Conservation (phyloP, 176 grass and related monocot genomes). For the Rhipidocladum racemiflorum region DNA sequence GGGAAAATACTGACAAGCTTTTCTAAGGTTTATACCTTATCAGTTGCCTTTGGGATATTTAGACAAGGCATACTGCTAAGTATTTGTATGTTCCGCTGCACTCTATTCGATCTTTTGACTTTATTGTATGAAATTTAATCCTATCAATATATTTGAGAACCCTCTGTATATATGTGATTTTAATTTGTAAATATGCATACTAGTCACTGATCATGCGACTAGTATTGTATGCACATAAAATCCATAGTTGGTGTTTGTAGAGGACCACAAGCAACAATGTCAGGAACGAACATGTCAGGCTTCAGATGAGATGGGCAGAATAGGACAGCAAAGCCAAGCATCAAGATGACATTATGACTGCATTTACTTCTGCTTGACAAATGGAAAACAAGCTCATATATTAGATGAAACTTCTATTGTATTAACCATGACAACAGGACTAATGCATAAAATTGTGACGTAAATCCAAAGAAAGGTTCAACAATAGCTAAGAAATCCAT, state of each 20-base stretch:
- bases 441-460: background rate
- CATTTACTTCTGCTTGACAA: conserved; percentile 23
- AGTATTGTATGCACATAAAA: no score
- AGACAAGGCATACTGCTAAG: no score
- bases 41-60: no score
- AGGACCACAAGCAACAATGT: background rate
- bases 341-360: background rate
- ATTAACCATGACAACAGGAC: background rate
- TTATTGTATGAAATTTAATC: no score
- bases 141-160: no score
- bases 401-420: background rate
- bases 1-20: no score
- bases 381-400: background rate
- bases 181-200: no score
- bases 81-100: no score
- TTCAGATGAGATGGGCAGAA: background rate
- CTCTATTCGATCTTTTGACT: no score
- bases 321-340: background rate
- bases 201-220: no score
- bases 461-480: background rate
- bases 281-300: background rate
- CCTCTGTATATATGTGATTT: no score
- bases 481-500: conserved; percentile 12
- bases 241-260: background rate
- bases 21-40: no score